Conservation (phyloP, 2,329 filamentous ascomycete genomes). For the Aspergillus pseudoterreus region DNA sequence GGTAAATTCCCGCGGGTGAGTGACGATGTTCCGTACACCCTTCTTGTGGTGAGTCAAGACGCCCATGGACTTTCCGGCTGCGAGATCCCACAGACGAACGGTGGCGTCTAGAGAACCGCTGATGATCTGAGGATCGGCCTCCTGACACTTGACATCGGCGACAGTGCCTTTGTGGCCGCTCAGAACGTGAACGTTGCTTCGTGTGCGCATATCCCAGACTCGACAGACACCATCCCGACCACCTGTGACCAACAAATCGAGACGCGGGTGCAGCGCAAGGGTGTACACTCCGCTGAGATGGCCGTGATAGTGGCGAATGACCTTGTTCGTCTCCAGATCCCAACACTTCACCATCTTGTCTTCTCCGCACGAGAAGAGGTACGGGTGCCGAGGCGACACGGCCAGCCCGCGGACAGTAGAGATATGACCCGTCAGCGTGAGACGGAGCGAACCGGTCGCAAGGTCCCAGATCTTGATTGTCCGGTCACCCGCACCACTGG, state of each 20-base stretch:
- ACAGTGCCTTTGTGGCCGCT: constrained; percentile 88
- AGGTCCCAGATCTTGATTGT: constrained; percentile 99
- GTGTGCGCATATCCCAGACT: constrained; percentile 97
- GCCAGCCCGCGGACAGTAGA: constrained; percentile 89
- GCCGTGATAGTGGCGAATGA: constrained; percentile 95
- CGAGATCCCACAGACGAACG: constrained; percentile 90
- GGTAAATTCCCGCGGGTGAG: constrained; percentile 90
- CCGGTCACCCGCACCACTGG: constrained; percentile 87
- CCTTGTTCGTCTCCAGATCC: constrained; percentile 99
- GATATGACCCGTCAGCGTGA: constrained; percentile 92
- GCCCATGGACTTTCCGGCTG: constrained; percentile 92
- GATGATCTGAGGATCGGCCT: constrained; percentile 94
- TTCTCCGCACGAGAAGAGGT: constrained; percentile 95
- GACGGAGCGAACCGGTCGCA: constrained; percentile 74
- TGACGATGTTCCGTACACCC: constrained; percentile 77
- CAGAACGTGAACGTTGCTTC: constrained; percentile 92
- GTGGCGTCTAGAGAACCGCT: constrained; percentile 89
- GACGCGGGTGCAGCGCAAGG: constrained; percentile 83
- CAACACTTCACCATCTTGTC: constrained; percentile 99
- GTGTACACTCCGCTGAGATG: constrained; percentile 96
- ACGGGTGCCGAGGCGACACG: constrained; percentile 88
- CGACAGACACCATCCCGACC: constrained; percentile 90
- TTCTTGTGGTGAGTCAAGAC: constrained; percentile 98
- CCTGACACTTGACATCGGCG: constrained; percentile 84
- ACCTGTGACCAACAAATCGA: constrained; percentile 92